Evolutionary conservation across 2,329 filamentous ascomycete species (phyloP).

Genomic region (Aspergillus sp.): DNA sequence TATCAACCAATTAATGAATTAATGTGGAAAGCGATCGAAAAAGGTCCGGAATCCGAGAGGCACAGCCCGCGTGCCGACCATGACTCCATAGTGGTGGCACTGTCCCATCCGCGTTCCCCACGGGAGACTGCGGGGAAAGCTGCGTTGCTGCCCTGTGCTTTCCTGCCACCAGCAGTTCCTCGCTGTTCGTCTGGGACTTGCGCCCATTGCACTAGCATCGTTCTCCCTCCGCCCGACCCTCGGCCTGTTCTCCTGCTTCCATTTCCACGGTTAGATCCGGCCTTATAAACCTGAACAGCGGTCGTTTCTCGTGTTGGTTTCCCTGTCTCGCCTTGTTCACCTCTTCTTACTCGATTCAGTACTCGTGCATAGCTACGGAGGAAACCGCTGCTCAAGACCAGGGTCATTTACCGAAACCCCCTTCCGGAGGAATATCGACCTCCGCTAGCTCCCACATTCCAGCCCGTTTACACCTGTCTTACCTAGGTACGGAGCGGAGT

Average conservation of each 20-base stretch:
- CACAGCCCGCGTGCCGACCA: no score
- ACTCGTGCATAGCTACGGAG: neutral
- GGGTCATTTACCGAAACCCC: neutral
- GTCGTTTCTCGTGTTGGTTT: neutral
- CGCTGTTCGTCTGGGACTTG: no score
- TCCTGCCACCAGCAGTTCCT: neutral
- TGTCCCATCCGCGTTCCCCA: neutral
- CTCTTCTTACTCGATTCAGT: neutral
- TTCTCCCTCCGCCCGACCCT: constrained; percentile 4
- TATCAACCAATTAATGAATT: neutral
- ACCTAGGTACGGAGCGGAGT: constrained; percentile 1
- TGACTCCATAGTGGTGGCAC: neutral
- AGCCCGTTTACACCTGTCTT: neutral
- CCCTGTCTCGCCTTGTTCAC: neutral
- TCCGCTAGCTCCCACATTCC: neutral
- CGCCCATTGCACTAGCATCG: neutral
- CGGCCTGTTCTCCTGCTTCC: neutral
- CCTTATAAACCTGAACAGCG: neutral
- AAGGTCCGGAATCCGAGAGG: neutral
- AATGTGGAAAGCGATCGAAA: neutral
- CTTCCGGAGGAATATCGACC: neutral
- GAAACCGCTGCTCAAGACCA: no score
- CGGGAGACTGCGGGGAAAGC: constrained; percentile 28
- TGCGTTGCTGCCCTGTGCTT: constrained; percentile 3
- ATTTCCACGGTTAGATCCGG: constrained; percentile 4